These are phyloP conservation scores for Choiromyces venosus DNA, from an alignment of 495 filamentous ascomycete genomes.

Conservation along the genomic window DNA sequence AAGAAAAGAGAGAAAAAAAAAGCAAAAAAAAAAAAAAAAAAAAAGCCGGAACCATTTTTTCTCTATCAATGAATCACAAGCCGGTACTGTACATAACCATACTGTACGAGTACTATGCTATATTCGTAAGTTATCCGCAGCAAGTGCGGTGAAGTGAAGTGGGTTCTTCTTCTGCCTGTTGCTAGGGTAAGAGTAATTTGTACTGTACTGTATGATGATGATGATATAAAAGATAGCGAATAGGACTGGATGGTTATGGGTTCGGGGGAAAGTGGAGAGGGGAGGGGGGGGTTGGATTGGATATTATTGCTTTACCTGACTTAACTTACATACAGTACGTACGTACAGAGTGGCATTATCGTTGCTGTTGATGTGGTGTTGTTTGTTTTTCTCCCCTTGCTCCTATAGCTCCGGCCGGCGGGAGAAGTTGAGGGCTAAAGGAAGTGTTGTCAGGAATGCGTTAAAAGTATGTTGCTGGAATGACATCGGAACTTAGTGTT, in stretches of 20 bases:
- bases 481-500: too few species aligned
- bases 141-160: neutral
- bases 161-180: neutral
- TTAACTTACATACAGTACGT: neutral
- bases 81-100: too few species aligned
- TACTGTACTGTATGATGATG: too few species aligned
- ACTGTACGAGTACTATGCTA: too few species aligned
- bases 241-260: neutral
- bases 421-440: neutral
- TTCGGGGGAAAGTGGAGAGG: neutral
- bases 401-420: neutral
- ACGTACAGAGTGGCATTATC: neutral
- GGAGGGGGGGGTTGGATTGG: neutral
- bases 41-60: neutral
- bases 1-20: neutral
- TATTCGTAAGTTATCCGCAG: neutral
- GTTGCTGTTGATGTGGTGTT: too few species aligned
- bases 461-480: too few species aligned
- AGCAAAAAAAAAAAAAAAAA: constrained; percentile 19
- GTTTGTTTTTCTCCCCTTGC: neutral
- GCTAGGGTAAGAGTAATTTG: neutral
- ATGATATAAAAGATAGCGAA: constrained; percentile 16
- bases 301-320: neutral
- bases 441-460: too few species aligned
- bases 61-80: neutral